Conservation (phyloP, 768 basidiomycete genomes). For the Cystofilobasidium capitatum region DNA sequence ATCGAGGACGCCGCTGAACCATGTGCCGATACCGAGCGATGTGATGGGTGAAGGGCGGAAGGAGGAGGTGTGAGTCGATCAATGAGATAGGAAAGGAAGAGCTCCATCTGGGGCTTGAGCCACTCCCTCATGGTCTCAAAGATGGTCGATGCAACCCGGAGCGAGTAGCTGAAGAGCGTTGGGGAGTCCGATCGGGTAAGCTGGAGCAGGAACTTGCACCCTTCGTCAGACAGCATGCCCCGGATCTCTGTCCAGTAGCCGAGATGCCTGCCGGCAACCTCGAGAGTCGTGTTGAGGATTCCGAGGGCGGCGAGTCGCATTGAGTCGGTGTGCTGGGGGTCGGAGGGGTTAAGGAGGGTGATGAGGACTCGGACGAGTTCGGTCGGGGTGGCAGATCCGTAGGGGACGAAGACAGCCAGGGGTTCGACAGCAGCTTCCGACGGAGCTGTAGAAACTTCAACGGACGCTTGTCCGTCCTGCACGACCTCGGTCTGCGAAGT, state of each 20-base stretch:
- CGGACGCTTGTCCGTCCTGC: not conserved
- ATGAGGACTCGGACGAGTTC: constrained; percentile 89
- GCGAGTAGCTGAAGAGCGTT: constrained; percentile 62
- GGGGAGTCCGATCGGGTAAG: constrained; percentile 83
- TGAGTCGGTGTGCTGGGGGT: constrained; percentile 91
- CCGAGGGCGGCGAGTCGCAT: constrained; percentile 80
- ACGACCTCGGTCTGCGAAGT: not conserved
- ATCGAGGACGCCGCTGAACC: constrained; percentile 35
- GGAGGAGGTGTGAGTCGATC: constrained; percentile 63
- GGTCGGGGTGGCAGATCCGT: constrained; percentile 82
- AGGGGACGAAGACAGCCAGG: constrained; percentile 42
- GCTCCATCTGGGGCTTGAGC: constrained; percentile 87
- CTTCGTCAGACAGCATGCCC: constrained; percentile 69
- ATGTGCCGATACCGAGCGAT: constrained; percentile 22
- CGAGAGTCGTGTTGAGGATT: constrained; percentile 77
- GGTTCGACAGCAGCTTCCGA: not conserved
- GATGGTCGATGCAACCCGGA: constrained; percentile 78
- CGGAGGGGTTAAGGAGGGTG: constrained; percentile 87
- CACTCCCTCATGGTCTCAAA: constrained; percentile 76
- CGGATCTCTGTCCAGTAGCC: constrained; percentile 67
- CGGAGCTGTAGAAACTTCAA: not conserved
- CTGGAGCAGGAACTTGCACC: constrained; percentile 87
- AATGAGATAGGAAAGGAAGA: constrained; percentile 87
- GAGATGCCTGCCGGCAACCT: constrained; percentile 67
- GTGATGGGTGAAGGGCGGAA: constrained; percentile 30